Base-by-base conservation (phyloP, 257 asterid genomes). In the Penstemon eatonii region DNA sequence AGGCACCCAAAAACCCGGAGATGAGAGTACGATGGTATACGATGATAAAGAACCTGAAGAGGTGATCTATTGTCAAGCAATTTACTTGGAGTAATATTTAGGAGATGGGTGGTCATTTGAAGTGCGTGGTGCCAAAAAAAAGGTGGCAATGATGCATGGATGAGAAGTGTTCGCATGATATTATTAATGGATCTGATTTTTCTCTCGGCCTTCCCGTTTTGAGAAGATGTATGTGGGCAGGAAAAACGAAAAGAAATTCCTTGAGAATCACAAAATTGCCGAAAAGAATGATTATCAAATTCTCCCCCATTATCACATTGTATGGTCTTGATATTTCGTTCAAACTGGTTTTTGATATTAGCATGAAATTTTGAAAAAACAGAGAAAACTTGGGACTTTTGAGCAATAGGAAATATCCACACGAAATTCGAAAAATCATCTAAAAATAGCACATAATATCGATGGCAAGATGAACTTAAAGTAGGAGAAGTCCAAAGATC, bases 401-500 rank as follows among this genome's bases (percentile, higher is more conserved):
- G 0, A 5, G 9, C 12, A 4, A 70, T 0, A 37, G 75, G 68
- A 49, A 12, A 70, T 4, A 42, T 60, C 68, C 67, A 58, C 6
- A 69, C 7, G 47, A 58, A 69, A 1, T 58, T 69, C 2, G 49
- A 11, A 41, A 3, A 69, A 40, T 57, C 60, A 69, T 69, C 70
- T 1, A 71, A 45, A 49, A 71, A 60, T 2, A 71, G 70, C 12
- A 62, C 8, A 52, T 71, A 71, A 50, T 71, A 71, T 0, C 63
- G 70, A 40, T 71, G 70, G 0, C 63, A 55, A 0, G 43, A 1
- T 0, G 54, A 47, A 18, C 70, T 61, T 10, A 46, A 5, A 45
- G 36, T n/a, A 10, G 43, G 73, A 11, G 73, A 68, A 0, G 73
- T 56, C 73, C 73, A 57, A 3, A 68, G 8, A 13, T 70, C 75